Conservation (phyloP, 306 rosid species). For the Pyrus pyrifolia region DNA sequence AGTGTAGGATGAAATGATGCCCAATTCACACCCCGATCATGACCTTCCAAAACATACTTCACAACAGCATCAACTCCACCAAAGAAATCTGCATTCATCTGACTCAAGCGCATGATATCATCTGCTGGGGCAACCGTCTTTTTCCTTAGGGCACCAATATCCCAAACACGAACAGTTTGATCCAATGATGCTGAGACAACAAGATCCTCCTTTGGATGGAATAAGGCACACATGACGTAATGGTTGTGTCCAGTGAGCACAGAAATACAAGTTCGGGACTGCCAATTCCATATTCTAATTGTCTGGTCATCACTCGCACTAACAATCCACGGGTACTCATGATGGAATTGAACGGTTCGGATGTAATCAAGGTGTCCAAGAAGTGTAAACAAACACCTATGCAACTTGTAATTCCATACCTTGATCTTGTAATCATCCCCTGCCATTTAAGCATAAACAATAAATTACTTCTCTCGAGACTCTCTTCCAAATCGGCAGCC, state of each 20-base stretch:
- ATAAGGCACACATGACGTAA: slow-evolving; percentile 87
- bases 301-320: slow-evolving; percentile 97
- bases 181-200: slow-evolving; percentile 86
- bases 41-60: slow-evolving; percentile 88
- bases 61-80: slow-evolving; percentile 85
- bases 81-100: slow-evolving; percentile 85
- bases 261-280: slow-evolving; percentile 84
- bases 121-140: slow-evolving; percentile 76
- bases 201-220: slow-evolving; percentile 83
- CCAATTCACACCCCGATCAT: slow-evolving; percentile 95
- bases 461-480: background rate
- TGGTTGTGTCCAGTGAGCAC: slow-evolving; percentile 90
- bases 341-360: slow-evolving; percentile 88
- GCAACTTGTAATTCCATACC: slow-evolving; percentile 96
- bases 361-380: slow-evolving; percentile 94
- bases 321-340: slow-evolving; percentile 84
- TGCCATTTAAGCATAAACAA: slow-evolving; percentile 21
- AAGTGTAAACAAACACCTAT: slow-evolving; percentile 83
- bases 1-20: slow-evolving; percentile 84
- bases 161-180: slow-evolving; percentile 95
- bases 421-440: slow-evolving; percentile 98
- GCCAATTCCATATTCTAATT: slow-evolving; percentile 92
- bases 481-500: background rate
- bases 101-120: slow-evolving; percentile 73
- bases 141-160: slow-evolving; percentile 78